phyloP scores from a whole-genome alignment of 768 basidiomycete species.

The Rhodosporidiobolus sp. region DNA sequence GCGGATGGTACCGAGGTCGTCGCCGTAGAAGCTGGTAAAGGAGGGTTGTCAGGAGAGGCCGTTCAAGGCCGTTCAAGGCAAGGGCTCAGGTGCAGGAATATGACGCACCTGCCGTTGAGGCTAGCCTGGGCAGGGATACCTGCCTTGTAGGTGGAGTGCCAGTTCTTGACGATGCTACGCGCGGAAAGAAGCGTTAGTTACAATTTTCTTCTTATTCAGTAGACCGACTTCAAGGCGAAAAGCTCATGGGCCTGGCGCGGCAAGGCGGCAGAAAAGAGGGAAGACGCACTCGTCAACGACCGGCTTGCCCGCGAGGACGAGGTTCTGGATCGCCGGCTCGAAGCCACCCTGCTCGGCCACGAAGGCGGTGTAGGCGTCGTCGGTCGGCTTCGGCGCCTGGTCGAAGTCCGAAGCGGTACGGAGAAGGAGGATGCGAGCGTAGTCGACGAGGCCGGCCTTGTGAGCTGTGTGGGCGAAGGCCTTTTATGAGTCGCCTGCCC shows the following conservation, averaged over 20 bases:
- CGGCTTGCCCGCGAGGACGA: slow-evolving; percentile 51
- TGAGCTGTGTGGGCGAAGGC: slow-evolving; percentile 41
- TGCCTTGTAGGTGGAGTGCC: slow-evolving; percentile 47
- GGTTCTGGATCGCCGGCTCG: slow-evolving; percentile 49
- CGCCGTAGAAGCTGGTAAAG: slow-evolving; percentile 40
- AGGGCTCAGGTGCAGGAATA: not conserved
- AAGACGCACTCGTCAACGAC: slow-evolving; percentile 47
- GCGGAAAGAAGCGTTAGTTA: not conserved
- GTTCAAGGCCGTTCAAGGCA: too few species aligned
- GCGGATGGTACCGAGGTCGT: slow-evolving; percentile 37
- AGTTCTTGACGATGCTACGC: slow-evolving; percentile 48
- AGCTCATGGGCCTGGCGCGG: too few species aligned
- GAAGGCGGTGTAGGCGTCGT: slow-evolving; percentile 46
- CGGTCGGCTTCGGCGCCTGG: slow-evolving; percentile 39
- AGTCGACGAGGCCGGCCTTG: slow-evolving; percentile 49
- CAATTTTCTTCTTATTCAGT: too few species aligned
- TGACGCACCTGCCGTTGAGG: slow-evolving; percentile 25
- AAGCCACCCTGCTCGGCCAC: slow-evolving; percentile 48
- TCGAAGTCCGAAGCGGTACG: slow-evolving; percentile 52
- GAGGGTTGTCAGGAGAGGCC: too few species aligned
- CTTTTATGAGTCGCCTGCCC: not conserved
- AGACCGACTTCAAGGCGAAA: not conserved
- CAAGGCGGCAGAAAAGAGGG: not conserved
- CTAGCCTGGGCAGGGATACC: slow-evolving; percentile 47
- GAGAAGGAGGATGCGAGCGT: slow-evolving; percentile 51